Evolutionary conservation across 148 eudicot species (phyloP).

Genomic region (Camellia japonica): DNA sequence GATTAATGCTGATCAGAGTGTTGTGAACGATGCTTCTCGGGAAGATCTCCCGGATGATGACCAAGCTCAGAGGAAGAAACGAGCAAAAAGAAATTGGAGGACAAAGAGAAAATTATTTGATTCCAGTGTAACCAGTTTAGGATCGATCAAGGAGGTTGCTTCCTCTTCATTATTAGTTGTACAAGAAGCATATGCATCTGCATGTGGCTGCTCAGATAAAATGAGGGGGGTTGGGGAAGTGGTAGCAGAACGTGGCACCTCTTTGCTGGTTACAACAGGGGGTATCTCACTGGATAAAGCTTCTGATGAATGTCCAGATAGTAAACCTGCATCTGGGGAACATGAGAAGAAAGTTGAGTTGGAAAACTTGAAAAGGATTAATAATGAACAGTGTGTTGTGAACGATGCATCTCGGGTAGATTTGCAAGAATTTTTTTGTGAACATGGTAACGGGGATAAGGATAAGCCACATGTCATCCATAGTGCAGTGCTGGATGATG

Average conservation of each 20-base stretch:
- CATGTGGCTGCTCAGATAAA: not conserved
- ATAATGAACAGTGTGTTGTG: not conserved
- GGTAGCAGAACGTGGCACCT: not conserved
- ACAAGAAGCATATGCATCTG: no score
- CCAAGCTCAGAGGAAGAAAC: no score
- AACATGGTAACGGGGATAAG: conserved; percentile 1
- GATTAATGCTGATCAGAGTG: no score
- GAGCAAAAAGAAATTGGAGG: no score
- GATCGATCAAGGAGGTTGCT: no score
- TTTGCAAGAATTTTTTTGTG: conserved; percentile 11
- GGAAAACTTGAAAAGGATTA: not conserved
- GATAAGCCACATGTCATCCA: not conserved
- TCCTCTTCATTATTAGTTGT: no score
- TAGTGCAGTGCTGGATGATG: not conserved
- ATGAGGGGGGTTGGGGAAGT: conserved; percentile 8
- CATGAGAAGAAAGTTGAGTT: not conserved
- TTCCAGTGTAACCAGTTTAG: no score
- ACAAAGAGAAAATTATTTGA: no score
- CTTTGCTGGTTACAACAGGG: not conserved
- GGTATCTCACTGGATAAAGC: not conserved
- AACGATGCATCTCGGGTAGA: conserved; percentile 12
- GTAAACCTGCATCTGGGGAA: conserved; percentile 7
- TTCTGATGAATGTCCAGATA: not conserved
- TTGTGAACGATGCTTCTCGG: no score
- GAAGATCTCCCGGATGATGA: no score